A percentile compares a stretch with the other conserved stretches of the same genome.
phyloP scores from a whole-genome alignment of 192 early-diverging fungal species.

The Physocladia obscura region DNA sequence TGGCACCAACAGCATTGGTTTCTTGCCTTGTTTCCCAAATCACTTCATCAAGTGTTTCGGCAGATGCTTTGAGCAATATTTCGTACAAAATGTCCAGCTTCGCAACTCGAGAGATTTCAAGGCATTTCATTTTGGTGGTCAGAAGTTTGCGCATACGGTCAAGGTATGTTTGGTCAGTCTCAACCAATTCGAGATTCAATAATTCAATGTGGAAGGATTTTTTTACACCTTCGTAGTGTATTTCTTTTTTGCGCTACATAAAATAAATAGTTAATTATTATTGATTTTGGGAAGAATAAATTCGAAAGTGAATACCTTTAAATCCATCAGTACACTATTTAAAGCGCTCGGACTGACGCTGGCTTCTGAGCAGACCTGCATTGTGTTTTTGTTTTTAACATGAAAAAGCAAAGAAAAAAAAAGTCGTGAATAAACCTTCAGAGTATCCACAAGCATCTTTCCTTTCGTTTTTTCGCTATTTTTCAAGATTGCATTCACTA shows the following conservation, averaged over 20 bases:
- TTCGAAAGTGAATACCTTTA: slow-evolving; percentile 12
- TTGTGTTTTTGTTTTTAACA: background rate
- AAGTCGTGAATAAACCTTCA: background rate
- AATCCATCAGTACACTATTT: background rate
- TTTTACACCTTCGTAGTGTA: slow-evolving; percentile 11
- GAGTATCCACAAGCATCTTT: slow-evolving; percentile 2
- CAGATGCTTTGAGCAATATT: slow-evolving; percentile 4
- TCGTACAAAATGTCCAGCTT: slow-evolving; percentile 35
- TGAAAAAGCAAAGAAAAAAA: no score
- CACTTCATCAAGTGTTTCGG: background rate
- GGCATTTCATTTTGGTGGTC: slow-evolving; percentile 11
- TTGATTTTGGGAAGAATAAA: background rate
- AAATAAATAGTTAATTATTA: no score
- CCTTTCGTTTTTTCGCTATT: slow-evolving; percentile 23
- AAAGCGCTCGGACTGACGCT: background rate
- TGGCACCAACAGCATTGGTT: background rate
- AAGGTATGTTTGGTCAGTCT: slow-evolving; percentile 5
- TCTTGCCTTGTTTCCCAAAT: background rate
- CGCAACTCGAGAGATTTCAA: slow-evolving; percentile 25
- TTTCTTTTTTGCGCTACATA: slow-evolving; percentile 24
- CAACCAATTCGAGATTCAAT: background rate
- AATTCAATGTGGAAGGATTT: slow-evolving; percentile 25
- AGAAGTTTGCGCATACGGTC: slow-evolving; percentile 18
- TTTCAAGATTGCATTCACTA: slow-evolving; percentile 2
- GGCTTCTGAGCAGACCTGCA: slow-evolving; percentile 12